phyloP scores from a whole-genome alignment of 345 rosid species.

The Streptanthus diversifolius region DNA sequence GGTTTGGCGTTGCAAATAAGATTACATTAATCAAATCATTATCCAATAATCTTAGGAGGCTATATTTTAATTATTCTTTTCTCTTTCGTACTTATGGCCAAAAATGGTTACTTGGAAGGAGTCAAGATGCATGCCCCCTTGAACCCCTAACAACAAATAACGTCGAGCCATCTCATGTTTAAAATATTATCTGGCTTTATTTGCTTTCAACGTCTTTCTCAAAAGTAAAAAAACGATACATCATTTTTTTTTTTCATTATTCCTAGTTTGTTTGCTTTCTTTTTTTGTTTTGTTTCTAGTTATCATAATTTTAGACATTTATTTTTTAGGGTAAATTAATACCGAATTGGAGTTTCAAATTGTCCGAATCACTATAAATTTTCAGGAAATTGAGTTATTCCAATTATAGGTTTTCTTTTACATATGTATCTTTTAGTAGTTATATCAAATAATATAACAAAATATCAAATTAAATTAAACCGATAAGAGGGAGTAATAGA shows the following conservation, averaged over 20 bases:
- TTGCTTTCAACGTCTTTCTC: conserved; percentile 11
- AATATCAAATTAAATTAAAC: too few relatives aligned
- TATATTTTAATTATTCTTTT: neutral
- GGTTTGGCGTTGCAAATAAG: conserved; percentile 9
- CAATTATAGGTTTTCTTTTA: too few relatives aligned
- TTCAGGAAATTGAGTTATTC: too few relatives aligned
- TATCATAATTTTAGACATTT: neutral
- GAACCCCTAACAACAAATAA: conserved; percentile 28
- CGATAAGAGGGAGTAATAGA: too few relatives aligned
- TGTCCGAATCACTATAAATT: too few relatives aligned
- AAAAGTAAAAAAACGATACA: neutral
- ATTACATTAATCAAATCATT: conserved; percentile 20
- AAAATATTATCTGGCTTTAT: conserved; percentile 8
- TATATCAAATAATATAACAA: too few relatives aligned
- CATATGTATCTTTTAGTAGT: too few relatives aligned
- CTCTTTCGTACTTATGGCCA: neutral
- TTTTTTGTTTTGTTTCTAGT: neutral
- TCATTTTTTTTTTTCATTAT: neutral
- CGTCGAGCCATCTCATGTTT: conserved; percentile 26
- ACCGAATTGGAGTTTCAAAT: too few relatives aligned
- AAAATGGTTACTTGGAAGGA: conserved; percentile 34
- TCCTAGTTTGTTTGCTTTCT: neutral
- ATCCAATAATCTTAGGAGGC: conserved; percentile 9
- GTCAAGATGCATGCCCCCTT: conserved; percentile 55
- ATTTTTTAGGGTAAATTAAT: too few relatives aligned